Base-by-base conservation (phyloP, 495 filamentous ascomycete genomes). In the Podospora pseudocomata region DNA sequence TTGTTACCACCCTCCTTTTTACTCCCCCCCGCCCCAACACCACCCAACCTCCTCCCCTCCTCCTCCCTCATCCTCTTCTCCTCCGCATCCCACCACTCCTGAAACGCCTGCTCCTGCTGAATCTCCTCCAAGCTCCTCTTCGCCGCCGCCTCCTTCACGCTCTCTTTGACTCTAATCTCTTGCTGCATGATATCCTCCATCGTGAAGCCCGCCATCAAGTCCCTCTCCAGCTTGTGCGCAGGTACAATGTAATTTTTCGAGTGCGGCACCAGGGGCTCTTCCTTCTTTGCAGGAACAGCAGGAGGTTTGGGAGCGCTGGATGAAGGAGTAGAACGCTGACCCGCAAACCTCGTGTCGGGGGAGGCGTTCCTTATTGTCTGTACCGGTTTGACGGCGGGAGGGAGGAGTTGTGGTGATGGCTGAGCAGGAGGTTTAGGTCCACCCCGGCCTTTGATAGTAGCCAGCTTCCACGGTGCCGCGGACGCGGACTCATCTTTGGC, bases 81-180 rank as follows among this genome's bases (percentile, higher is more conserved):
- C 76, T 99, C 95, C 66, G 90, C 86, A 70, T 98, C 94, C 95
- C 95, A 99, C 95, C 96, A 99, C 74, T 94, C 89, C 76, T 97
- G 91, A 78, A 99, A 99, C 44, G 93, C 92, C 76, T 99, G 95
- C 76, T 99, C 95, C 63, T 90, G 86, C 74, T 99, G 96, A 70
- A 99, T 99, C 55, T 98, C 95, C 73, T 94, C 86, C 55, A 99
- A 77, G 67, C 89, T 93, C 56, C 94, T 85, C 76, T 96, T 97
- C 2, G 91, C 90, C 0, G 84, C 87, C n/a, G 92, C 92, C 78
- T 96, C 93, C 55, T 86, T 88, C 68, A 95, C 86, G 63, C 87
- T 83, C 67, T 93, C 87, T 72, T 97, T 95, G 69, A 96, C 94
- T 6, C 86, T 87, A 75, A 90, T 87, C 78, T 99, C 92, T 74